Conservation (phyloP, 345 rosid species). For the Populus ilicifolia region DNA sequence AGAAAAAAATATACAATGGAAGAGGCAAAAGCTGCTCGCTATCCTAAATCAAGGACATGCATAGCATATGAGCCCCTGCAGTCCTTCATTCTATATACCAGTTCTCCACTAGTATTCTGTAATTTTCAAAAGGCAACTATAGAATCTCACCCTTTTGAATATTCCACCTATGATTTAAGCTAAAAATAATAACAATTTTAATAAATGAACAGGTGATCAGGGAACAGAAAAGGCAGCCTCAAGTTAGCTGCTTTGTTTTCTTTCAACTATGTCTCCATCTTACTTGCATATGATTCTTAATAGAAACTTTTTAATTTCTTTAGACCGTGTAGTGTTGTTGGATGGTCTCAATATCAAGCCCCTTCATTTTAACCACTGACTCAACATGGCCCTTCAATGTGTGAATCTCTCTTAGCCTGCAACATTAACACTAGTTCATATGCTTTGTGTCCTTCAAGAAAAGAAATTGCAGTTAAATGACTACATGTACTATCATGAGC, state of each 20-base stretch:
- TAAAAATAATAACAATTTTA: neutral
- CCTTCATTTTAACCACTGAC: constrained; percentile 12
- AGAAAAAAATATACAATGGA: neutral
- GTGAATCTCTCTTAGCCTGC: constrained; percentile 10
- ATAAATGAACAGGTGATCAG: neutral
- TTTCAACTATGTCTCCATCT: neutral
- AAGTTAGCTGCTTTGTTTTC: neutral
- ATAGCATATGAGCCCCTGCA: too few relatives aligned
- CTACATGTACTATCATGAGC: too few relatives aligned
- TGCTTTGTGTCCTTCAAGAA: neutral
- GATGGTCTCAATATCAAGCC: constrained; percentile 11
- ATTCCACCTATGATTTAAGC: neutral
- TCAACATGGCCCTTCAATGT: constrained; percentile 17
- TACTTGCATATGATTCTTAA: neutral
- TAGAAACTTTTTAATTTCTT: neutral
- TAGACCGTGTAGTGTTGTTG: constrained; percentile 10
- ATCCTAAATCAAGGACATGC: too few relatives aligned
- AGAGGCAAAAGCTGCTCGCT: neutral
- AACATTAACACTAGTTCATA: neutral
- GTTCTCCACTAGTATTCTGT: too few relatives aligned
- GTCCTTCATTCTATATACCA: too few relatives aligned
- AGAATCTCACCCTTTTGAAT: neutral
- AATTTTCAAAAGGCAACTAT: neutral
- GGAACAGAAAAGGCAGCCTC: neutral
- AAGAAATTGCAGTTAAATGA: too few relatives aligned